Evolutionary conservation across 2,329 filamentous ascomycete species (phyloP).

Genomic region (Phyllosticta ampelicida): DNA sequence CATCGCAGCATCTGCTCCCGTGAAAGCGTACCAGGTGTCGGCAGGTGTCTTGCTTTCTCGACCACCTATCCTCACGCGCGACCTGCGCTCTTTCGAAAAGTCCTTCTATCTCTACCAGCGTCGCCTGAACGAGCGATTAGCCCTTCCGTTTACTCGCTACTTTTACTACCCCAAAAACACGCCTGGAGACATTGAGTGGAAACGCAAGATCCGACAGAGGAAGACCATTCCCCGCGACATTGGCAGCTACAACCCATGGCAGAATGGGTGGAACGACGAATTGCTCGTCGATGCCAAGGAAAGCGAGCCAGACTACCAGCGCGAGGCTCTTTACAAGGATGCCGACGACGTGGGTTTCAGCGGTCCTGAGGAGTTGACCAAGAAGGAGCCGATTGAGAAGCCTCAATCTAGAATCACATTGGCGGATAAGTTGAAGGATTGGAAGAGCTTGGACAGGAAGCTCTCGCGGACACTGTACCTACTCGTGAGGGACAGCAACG

Average conservation of each 20-base stretch:
- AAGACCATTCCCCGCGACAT: conserved; percentile 73
- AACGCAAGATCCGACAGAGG: conserved; percentile 69
- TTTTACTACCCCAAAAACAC: conserved; percentile 95
- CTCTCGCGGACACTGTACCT: conserved; percentile 80
- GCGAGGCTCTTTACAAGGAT: conserved; percentile 62
- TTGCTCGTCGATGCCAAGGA: conserved; percentile 62
- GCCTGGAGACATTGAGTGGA: conserved; percentile 77
- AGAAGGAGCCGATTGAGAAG: conserved; percentile 55
- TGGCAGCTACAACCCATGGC: conserved; percentile 69
- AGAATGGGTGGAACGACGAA: conserved; percentile 84
- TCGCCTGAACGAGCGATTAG: conserved; percentile 84
- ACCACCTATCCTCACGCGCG: conserved; percentile 73
- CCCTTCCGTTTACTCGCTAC: conserved; percentile 74
- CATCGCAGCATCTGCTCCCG: conserved; percentile 28
- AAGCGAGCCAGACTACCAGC: conserved; percentile 51
- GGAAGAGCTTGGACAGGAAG: conserved; percentile 65
- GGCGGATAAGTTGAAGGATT: conserved; percentile 66
- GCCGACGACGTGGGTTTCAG: conserved; percentile 62
- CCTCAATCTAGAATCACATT: conserved; percentile 62
- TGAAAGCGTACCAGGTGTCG: conserved; percentile 34
- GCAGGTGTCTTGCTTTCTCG: conserved; percentile 77
- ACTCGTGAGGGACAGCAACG: conserved; percentile 62
- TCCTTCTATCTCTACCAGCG: conserved; percentile 96
- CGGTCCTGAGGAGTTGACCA: conserved; percentile 31
- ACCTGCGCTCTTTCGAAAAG: conserved; percentile 79